Percentiles rank a stretch among this genome's conserved stretches.
Evolutionary conservation across 1,139 yeast species (phyloP).

Genomic region (Hanseniaspora sp.): DNA sequence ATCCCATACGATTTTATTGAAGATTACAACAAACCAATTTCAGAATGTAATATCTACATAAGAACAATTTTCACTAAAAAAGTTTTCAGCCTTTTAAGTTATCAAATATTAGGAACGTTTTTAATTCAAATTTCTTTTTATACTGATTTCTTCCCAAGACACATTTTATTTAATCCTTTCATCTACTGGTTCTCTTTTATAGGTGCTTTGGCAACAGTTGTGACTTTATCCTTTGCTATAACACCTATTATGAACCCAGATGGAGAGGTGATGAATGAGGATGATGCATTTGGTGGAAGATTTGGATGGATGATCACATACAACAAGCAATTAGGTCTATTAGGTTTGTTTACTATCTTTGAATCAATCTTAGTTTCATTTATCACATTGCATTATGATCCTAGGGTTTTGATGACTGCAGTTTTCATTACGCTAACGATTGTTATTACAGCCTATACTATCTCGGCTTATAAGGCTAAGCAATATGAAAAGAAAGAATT

Average conservation of each 20-base stretch:
- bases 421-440: constrained; percentile 56
- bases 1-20: constrained; percentile 12
- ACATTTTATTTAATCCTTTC: constrained; percentile 1
- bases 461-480: constrained; percentile 74
- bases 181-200: constrained; percentile 10
- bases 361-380: constrained; percentile 70
- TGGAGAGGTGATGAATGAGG: constrained; percentile 7
- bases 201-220: constrained; percentile 2
- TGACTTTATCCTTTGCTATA: constrained; percentile 10
- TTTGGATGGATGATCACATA: constrained; percentile 15
- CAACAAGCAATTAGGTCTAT: constrained; percentile 38
- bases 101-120: constrained; percentile 12
- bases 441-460: constrained; percentile 61
- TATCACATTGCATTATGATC: constrained; percentile 52
- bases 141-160: constrained; percentile 10
- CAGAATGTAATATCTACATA: constrained; percentile 13
- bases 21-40: constrained; percentile 8
- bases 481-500: constrained; percentile 45
- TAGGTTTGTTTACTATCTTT: constrained; percentile 57
- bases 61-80: constrained; percentile 14
- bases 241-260: constrained; percentile 11
- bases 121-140: constrained; percentile 8
- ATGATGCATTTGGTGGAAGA: constrained; percentile 2
- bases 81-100: constrained; percentile 11
- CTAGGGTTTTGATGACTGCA: constrained; percentile 60